These are phyloP conservation scores for Pseudogymnoascus destructans DNA, from an alignment of 2,329 filamentous ascomycete species.

Conservation along the genomic window DNA sequence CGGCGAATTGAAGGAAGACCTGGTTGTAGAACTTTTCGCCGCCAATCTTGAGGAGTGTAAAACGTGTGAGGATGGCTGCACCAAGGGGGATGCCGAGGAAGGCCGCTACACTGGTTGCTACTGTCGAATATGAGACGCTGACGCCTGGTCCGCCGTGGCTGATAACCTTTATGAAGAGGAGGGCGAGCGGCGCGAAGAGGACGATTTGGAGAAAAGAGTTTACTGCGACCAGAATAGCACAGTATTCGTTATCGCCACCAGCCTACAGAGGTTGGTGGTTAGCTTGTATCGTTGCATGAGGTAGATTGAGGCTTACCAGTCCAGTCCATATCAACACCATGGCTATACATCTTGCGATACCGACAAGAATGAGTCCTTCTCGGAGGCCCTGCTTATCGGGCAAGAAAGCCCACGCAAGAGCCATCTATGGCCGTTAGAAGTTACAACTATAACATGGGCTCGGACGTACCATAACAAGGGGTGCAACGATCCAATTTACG, in stretches of 20 bases:
- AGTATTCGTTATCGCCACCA: constrained; percentile 68
- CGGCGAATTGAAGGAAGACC: constrained; percentile 49
- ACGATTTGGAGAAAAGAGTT: constrained; percentile 66
- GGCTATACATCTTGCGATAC: constrained; percentile 73
- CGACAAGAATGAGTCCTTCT: constrained; percentile 66
- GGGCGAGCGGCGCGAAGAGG: constrained; percentile 54
- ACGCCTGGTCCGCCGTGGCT: constrained; percentile 41
- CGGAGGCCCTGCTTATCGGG: constrained; percentile 44
- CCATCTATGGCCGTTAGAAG: too few relatives aligned
- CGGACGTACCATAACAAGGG: constrained; percentile 52
- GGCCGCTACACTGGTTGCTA: constrained; percentile 68
- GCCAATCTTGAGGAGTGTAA: constrained; percentile 41
- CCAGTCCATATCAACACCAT: constrained; percentile 80
- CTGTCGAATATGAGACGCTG: constrained; percentile 45
- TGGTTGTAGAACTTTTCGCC: constrained; percentile 51
- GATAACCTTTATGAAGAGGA: constrained; percentile 57
- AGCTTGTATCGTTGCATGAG: neutral
- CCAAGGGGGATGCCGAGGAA: constrained; percentile 77
- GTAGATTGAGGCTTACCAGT: constrained; percentile 34
- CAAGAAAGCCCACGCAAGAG: constrained; percentile 40
- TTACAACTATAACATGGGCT: too few relatives aligned
- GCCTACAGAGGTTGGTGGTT: constrained; percentile 29
- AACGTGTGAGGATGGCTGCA: constrained; percentile 64
- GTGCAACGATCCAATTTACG: constrained; percentile 73
- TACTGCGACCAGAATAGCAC: constrained; percentile 63